Evolutionary conservation across 2,329 filamentous ascomycete species (phyloP).

Genomic region (Lachnellula cervina): DNA sequence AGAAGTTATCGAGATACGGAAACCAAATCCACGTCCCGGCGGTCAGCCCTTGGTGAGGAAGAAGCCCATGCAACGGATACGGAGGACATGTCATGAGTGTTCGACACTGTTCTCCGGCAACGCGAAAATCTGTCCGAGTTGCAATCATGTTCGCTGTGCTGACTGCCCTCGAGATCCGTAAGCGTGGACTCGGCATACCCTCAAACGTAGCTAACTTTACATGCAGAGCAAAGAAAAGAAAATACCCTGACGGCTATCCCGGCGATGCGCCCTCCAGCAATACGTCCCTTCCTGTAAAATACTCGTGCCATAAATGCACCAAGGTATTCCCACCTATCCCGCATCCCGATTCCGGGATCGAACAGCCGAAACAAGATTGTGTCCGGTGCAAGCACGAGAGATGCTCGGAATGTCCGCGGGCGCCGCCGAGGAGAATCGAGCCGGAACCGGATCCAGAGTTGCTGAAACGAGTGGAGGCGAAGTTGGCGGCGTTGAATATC

Average conservation of each 20-base stretch:
- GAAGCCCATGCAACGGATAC: conserved; percentile 66
- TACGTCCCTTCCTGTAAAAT: conserved; percentile 42
- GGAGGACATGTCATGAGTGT: conserved; percentile 74
- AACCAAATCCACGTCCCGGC: conserved; percentile 56
- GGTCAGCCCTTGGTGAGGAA: conserved; percentile 69
- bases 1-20: conserved; percentile 51
- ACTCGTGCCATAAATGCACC: conserved; percentile 60
- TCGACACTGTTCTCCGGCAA: conserved; percentile 53
- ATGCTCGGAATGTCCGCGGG: conserved; percentile 53
- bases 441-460: conserved; percentile 58
- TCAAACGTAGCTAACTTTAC: conserved; percentile 10
- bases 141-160: conserved; percentile 70
- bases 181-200: conserved; percentile 34
- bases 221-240: conserved; percentile 57
- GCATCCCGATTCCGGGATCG: conserved; percentile 15
- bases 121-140: conserved; percentile 61
- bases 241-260: conserved; percentile 66
- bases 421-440: conserved; percentile 45
- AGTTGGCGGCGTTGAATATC: conserved; percentile 37
- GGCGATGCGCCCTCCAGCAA: conserved; percentile 43
- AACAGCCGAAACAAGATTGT: conserved; percentile 42
- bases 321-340: conserved; percentile 46
- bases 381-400: conserved; percentile 55
- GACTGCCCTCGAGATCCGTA: conserved; percentile 78
- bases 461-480: conserved; percentile 52